Evolutionary conservation across 2,329 filamentous ascomycete species (phyloP).

Genomic region (Tolypocladium paradoxum): DNA sequence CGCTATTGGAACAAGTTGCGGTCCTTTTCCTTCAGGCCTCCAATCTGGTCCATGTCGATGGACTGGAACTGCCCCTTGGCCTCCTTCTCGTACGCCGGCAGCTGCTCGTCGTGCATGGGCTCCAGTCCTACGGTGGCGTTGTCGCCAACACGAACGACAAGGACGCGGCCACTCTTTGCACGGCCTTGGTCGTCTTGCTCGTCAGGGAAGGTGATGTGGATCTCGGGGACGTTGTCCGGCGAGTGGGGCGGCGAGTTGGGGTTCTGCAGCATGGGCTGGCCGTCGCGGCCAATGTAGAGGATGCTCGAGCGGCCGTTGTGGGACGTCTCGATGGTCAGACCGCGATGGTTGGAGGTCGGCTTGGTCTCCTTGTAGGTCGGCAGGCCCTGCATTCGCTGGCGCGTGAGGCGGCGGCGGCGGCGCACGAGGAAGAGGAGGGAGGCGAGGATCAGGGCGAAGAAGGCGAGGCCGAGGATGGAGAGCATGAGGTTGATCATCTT

Average conservation of each 20-base stretch:
- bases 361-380: constrained; percentile 59
- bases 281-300: constrained; percentile 70
- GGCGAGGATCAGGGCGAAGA: constrained; percentile 58
- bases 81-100: constrained; percentile 84
- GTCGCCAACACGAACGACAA: constrained; percentile 86
- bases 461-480: constrained; percentile 64
- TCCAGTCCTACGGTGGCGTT: constrained; percentile 77
- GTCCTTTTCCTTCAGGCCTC: constrained; percentile 87
- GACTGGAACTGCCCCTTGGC: constrained; percentile 76
- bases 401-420: constrained; percentile 43
- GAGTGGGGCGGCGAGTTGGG: constrained; percentile 65
- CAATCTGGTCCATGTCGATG: constrained; percentile 88
- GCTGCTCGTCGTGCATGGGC: constrained; percentile 66
- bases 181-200: constrained; percentile 82
- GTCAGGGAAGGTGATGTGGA: constrained; percentile 95
- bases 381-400: constrained; percentile 40
- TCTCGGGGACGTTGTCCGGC: constrained; percentile 81
- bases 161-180: constrained; percentile 73
- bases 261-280: constrained; percentile 62
- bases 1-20: constrained; percentile 25
- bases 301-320: constrained; percentile 53
- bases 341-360: constrained; percentile 40
- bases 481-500: constrained; percentile 69
- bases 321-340: constrained; percentile 48
- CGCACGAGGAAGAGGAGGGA: constrained; percentile 63